Evolutionary conservation across 208 protist species (phyloP), one percentile per base, ranked within the genome.

Genomic region (Trypanosomatidae sp.): DNA sequence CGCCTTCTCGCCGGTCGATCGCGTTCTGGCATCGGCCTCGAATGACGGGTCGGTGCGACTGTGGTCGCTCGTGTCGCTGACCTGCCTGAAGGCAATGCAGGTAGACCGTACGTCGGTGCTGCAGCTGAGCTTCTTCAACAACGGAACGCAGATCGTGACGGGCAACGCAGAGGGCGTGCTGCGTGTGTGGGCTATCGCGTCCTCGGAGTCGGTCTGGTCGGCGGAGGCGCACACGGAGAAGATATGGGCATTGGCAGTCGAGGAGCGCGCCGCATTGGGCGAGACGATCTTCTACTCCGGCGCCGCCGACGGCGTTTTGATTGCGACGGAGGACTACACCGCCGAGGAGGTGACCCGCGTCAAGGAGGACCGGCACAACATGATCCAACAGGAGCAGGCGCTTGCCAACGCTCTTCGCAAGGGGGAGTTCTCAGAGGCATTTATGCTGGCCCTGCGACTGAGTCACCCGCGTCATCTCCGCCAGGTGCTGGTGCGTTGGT

Each of bases 271-370:
- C 8, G 55, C 15, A 15, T 65, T n/a, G 3, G 47, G 59, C 12
- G 84, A 82, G 17, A 91, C 80, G 28, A 30, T 93, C 39, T 90
- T 97, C 66, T 70, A 94, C 71, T 87, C 91, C n/a, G 90, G 94
- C n/a, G 81, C 89, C 17, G 89, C 94, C 3, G 94, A 96, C 62
- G 94, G 92, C 55, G 86, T 93, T n/a, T 69, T 98, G 17, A 81
- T 91, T 25, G 88, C 85, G 39, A 91, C 88, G 33, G 92, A 96
- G 79, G 94, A 98, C 77, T 97, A 93, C 87, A 98, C 94, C n/a
- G 81, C 86, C 13, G 91, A 95, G 84, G 94, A 93, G 77, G 94
- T 88, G 65, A 69, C 74, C 50, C 88, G 88, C 5, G 69, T 94
- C 58, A 81, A 79, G 28, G 72, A 85, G 62, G 90, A 91, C 36